Conservation (phyloP, 176 grass and related monocot genomes). For the Lolium rigidum region DNA sequence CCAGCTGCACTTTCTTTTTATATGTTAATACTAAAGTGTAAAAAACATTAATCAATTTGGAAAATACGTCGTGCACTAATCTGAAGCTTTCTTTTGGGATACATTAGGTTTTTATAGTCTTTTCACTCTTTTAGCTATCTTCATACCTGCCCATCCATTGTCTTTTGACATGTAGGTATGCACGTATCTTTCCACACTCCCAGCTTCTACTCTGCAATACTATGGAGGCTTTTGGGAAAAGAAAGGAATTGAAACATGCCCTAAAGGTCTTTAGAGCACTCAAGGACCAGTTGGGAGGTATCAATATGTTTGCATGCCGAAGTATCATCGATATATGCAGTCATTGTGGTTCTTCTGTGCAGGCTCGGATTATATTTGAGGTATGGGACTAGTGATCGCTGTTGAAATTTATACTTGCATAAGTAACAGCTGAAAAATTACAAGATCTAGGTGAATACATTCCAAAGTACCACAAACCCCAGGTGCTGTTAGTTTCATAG, state of each 20-base stretch:
- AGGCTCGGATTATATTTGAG: slow-evolving; percentile 90
- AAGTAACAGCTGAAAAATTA: neutral
- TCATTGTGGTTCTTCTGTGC: slow-evolving; percentile 72
- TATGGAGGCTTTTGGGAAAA: slow-evolving; percentile 92
- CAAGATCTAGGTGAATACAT: slow-evolving; percentile 13
- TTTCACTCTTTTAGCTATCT: slow-evolving; percentile 12
- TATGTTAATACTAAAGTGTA: neutral
- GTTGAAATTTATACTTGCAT: slow-evolving; percentile 29
- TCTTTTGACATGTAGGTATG: slow-evolving; percentile 72
- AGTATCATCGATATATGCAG: slow-evolving; percentile 97
- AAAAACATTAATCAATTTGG: slow-evolving; percentile 2
- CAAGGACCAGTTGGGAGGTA: slow-evolving; percentile 80
- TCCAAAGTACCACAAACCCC: slow-evolving; percentile 6
- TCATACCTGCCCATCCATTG: slow-evolving; percentile 38
- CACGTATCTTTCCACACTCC: slow-evolving; percentile 78
- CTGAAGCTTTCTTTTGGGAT: slow-evolving; percentile 4
- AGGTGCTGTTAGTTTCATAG: neutral
- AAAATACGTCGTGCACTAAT: neutral
- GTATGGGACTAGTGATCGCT: slow-evolving; percentile 48
- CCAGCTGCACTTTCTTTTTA: slow-evolving; percentile 10
- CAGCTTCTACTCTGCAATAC: slow-evolving; percentile 93
- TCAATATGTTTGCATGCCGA: slow-evolving; percentile 97
- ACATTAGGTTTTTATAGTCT: slow-evolving; percentile 29
- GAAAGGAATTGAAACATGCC: slow-evolving; percentile 75
- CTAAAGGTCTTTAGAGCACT: slow-evolving; percentile 76